These are phyloP conservation scores for Trebouxia sp. DNA, from an alignment of 139 green algal species.

Conservation along the genomic window DNA sequence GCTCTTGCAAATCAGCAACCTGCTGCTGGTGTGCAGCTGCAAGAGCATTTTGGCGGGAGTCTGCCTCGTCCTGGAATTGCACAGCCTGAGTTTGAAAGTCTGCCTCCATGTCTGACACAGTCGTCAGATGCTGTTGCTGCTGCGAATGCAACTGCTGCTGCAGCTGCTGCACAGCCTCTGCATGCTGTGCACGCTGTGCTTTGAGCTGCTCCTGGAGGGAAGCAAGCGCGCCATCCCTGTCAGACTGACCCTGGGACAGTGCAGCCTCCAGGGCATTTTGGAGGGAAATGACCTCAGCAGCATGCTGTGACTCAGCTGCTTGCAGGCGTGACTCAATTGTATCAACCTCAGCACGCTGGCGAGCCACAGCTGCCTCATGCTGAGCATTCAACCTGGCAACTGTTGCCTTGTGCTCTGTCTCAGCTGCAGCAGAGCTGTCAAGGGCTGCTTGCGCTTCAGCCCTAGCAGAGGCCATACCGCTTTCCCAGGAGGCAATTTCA, in stretches of 20 bases:
- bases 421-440: background rate
- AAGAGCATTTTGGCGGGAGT: too few relatives aligned
- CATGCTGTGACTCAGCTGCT: background rate
- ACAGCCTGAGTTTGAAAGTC: too few relatives aligned
- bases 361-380: background rate
- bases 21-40: background rate
- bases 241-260: background rate
- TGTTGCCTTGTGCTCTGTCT: background rate
- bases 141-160: background rate
- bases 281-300: background rate
- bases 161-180: background rate
- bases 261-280: background rate
- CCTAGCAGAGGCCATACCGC: background rate
- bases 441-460: background rate
- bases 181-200: slow-evolving; percentile 9
- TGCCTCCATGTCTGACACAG: too few relatives aligned
- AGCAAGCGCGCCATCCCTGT: background rate
- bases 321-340: background rate
- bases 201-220: background rate
- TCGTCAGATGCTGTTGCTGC: background rate
- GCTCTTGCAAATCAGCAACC: background rate
- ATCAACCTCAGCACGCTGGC: background rate
- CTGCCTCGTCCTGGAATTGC: too few relatives aligned
- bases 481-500: background rate
- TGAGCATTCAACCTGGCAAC: background rate